These are phyloP conservation scores for Beauveria medogensis DNA, from an alignment of 2,329 filamentous ascomycete genomes.

Conservation along the genomic window DNA sequence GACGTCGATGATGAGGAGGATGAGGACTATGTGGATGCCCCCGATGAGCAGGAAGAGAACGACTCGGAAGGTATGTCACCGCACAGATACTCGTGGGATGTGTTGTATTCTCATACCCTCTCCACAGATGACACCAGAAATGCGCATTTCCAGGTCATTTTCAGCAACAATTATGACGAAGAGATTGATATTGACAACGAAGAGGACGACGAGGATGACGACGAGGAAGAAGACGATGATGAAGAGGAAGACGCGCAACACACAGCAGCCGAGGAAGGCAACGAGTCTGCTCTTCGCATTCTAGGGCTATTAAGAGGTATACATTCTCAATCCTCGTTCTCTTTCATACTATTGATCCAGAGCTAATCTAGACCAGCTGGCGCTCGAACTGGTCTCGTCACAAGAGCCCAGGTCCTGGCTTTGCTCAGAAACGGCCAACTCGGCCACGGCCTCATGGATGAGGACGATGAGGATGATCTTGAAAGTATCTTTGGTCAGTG, in stretches of 20 bases:
- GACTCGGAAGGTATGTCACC: constrained; percentile 17
- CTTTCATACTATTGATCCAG: neutral
- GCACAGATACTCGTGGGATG: neutral
- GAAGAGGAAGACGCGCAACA: constrained; percentile 29
- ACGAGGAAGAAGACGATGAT: constrained; percentile 21
- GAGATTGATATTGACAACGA: constrained; percentile 18
- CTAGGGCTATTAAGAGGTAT: constrained; percentile 25
- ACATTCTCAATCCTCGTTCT: neutral
- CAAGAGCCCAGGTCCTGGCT: constrained; percentile 30
- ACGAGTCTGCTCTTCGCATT: constrained; percentile 15
- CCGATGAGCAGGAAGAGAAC: constrained; percentile 17
- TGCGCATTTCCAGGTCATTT: constrained; percentile 17
- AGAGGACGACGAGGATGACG: constrained; percentile 20
- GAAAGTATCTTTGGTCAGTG: constrained; percentile 28
- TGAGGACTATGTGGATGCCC: constrained; percentile 24
- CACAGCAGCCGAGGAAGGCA: constrained; percentile 11
- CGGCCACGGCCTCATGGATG: constrained; percentile 27
- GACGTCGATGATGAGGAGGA: constrained; percentile 15
- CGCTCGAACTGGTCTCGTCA: constrained; percentile 23
- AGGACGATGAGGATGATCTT: constrained; percentile 29
- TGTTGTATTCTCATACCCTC: neutral
- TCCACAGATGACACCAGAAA: constrained; percentile 13
- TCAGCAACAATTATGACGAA: constrained; percentile 16
- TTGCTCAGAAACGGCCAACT: constrained; percentile 32
- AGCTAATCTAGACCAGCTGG: constrained; percentile 16